Conservation (phyloP, 441 rosid genomes). For the Viola pubescens region DNA sequence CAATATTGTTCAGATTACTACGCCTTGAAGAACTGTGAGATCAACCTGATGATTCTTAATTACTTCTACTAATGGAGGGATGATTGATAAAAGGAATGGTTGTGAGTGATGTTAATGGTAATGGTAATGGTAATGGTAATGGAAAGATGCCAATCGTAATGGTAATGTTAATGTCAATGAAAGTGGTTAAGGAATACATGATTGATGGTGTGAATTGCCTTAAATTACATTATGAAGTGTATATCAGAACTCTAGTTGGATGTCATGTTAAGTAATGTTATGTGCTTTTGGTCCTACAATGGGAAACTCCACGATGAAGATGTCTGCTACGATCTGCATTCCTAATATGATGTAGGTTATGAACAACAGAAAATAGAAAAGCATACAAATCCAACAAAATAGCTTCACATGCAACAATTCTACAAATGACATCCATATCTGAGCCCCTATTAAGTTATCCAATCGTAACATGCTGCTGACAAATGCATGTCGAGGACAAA, state of each 20-base stretch:
- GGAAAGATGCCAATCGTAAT: conserved; percentile 1
- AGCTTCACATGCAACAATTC: conserved; percentile 32
- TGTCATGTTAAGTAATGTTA: conserved; percentile 25
- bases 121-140: no score
- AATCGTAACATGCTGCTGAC: conserved; percentile 44
- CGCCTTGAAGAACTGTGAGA: conserved; percentile 21
- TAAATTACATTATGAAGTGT: conserved; percentile 25
- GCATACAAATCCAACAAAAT: conserved; percentile 26
- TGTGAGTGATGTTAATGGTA: background rate
- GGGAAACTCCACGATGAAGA: conserved; percentile 8
- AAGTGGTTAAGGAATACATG: conserved; percentile 17
- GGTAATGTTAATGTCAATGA: conserved; percentile 16
- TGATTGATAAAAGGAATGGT: conserved; percentile 8
- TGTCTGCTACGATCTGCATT: conserved; percentile 9
- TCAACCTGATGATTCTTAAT: conserved; percentile 19
- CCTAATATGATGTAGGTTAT: conserved; percentile 19
- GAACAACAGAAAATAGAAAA: conserved; percentile 16
- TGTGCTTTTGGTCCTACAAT: conserved; percentile 14
- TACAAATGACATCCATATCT: conserved; percentile 25
- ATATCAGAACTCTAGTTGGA: conserved; percentile 10
- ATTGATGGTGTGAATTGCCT: conserved; percentile 25
- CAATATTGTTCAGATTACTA: conserved; percentile 19
- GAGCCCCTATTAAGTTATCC: conserved; percentile 33
- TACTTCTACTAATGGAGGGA: conserved; percentile 18
- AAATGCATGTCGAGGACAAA: conserved; percentile 57